Percentiles rank a stretch among this genome's conserved stretches.
Conservation (phyloP, 306 rosid species). For the Phaseolus lunatus region DNA sequence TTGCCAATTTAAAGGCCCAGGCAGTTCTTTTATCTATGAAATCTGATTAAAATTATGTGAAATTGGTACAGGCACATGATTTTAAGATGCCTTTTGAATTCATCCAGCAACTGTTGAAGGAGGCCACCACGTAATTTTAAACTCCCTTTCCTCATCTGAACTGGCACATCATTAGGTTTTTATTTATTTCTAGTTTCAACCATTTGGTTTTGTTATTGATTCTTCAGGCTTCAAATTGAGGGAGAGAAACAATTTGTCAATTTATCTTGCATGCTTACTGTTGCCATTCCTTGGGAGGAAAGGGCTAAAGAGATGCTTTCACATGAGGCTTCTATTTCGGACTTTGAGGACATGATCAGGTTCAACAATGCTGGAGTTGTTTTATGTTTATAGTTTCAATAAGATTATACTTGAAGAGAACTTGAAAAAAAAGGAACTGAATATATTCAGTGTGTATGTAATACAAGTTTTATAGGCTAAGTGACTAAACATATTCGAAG, state of each 20-base stretch:
- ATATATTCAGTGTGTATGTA: background rate
- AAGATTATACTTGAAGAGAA: background rate
- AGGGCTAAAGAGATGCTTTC: slow-evolving; percentile 72
- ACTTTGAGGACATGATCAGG: slow-evolving; percentile 82
- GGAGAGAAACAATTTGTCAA: slow-evolving; percentile 66
- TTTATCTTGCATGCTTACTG: slow-evolving; percentile 57
- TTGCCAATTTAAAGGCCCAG: slow-evolving; percentile 36
- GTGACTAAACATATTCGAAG: background rate
- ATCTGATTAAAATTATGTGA: slow-evolving; percentile 44
- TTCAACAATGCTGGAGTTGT: slow-evolving; percentile 44
- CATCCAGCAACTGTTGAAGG: slow-evolving; percentile 69
- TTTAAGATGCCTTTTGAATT: slow-evolving; percentile 66
- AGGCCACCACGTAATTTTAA: slow-evolving; percentile 64
- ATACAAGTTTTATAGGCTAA: background rate
- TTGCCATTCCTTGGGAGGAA: slow-evolving; percentile 82
- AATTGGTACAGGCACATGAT: slow-evolving; percentile 65
- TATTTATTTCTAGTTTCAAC: background rate
- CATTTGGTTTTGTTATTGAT: slow-evolving; percentile 40
- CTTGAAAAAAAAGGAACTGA: background rate
- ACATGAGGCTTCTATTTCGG: slow-evolving; percentile 63
- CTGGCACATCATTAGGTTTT: slow-evolving; percentile 6
- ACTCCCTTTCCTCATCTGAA: slow-evolving; percentile 39
- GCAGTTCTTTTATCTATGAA: slow-evolving; percentile 33
- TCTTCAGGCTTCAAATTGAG: slow-evolving; percentile 73
- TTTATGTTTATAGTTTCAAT: slow-evolving; percentile 25